phyloP scores from a whole-genome alignment of 2,329 filamentous ascomycete species.

The Calonectria pseudoturangicola region DNA sequence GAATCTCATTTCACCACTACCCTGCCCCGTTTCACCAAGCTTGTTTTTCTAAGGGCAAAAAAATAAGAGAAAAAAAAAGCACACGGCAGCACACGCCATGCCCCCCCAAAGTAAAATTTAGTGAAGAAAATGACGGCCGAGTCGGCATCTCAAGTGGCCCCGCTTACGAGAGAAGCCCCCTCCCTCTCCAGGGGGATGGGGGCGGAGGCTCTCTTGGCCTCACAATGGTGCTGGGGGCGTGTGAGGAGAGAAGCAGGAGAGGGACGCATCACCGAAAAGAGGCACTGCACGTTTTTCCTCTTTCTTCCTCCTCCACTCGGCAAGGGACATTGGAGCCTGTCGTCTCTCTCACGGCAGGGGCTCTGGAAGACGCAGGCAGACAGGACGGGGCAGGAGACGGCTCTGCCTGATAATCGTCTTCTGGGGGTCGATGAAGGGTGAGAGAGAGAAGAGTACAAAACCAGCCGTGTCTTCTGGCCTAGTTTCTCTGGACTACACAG shows the following conservation, averaged over 20 bases:
- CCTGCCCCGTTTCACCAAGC: conserved; percentile 27
- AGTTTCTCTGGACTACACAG: neutral
- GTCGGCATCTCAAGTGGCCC: conserved; percentile 43
- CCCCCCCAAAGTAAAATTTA: conserved; percentile 15
- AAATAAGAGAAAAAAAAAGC: neutral
- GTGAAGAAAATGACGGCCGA: conserved; percentile 36
- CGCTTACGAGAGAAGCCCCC: conserved; percentile 46
- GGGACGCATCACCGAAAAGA: conserved; percentile 10
- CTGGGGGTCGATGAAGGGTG: neutral
- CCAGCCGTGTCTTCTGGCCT: conserved; percentile 15
- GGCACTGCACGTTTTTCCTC: neutral
- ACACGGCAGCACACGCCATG: neutral
- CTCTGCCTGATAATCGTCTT: conserved; percentile 21
- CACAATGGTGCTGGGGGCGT: conserved; percentile 1
- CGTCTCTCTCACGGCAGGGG: neutral
- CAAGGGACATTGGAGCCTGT: conserved; percentile 23
- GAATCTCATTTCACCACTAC: conserved; percentile 5
- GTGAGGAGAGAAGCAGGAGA: neutral
- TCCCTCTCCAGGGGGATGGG: neutral
- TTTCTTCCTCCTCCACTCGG: neutral
- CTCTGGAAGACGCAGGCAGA: conserved; percentile 16
- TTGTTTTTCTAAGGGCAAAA: neutral
- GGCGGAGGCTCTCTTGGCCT: conserved; percentile 4
- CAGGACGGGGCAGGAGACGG: conserved; percentile 2
- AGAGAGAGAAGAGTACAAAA: conserved; percentile 7